Base-by-base conservation (phyloP, 2,329 filamentous ascomycete species). In the Claviceps sorghi region DNA sequence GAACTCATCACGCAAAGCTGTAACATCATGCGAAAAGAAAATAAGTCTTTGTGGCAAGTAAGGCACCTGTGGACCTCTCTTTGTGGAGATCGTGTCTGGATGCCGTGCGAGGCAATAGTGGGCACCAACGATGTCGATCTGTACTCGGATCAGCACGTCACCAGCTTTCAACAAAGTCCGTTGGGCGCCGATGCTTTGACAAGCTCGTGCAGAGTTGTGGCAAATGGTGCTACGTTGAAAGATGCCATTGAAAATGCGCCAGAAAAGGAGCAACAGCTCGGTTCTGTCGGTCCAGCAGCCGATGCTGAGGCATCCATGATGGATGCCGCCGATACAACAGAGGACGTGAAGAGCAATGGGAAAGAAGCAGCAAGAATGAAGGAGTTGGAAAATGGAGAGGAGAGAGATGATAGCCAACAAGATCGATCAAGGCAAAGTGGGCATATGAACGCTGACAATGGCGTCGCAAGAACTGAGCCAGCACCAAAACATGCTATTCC, bases 21-120 rank as follows among this genome's bases (percentile, higher is more conserved):
- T 57, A 75, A 78, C 53, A 83, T 87, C 58, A 80, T 88, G 72
- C 80, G 86, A 53, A 84, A 84, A 62, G 88, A 93, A 63, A 85
- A 85, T 56, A 72, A 73, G 29, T 81, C 82, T 5, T 70, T 91
- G 11, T 87, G 83, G 78, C 81, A 79, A 59, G 82, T 88, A 47
- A 88, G 88, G 63, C 80, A 84, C 58, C 69, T 93, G 49, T 75
- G 88, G 58, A 85, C 83, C 34, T 79, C 79, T 57, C 74, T 93
- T 9, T 80, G 84, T 48, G 88, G 88, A 34, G 88, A 94, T 64
- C 79, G 82, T 56, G 80, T 79, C 15, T 84, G 81, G 80, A 74
- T 77, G 45, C 79, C 80, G 8, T 82, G 79, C 60, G 73, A 74
- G 47, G 69, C 72, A 57, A 76, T 83, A 67, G 67, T 81, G 40